These are phyloP conservation scores for Diaporthe batatas DNA, from an alignment of 2,329 filamentous ascomycete genomes.

Conservation along the genomic window DNA sequence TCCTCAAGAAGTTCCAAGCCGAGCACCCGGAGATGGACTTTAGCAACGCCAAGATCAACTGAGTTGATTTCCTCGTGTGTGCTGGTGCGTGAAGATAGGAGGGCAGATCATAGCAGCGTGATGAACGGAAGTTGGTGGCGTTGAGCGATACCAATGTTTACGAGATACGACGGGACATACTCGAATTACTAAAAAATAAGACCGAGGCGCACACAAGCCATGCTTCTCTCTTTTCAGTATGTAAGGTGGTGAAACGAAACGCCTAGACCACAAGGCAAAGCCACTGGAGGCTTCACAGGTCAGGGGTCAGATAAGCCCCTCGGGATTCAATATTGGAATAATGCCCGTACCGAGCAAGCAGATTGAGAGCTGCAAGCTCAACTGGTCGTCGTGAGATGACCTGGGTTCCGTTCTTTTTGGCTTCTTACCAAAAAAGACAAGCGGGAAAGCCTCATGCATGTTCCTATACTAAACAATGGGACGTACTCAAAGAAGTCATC, in stretches of 20 bases:
- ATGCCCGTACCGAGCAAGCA: slow-evolving; percentile 65
- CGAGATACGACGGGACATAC: slow-evolving; percentile 32
- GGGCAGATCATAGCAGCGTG: neutral
- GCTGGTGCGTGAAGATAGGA: slow-evolving; percentile 5
- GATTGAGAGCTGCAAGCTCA: slow-evolving; percentile 61
- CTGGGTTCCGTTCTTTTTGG: slow-evolving; percentile 55
- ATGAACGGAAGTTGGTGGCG: slow-evolving; percentile 1
- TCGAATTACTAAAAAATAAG: neutral
- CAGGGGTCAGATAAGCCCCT: slow-evolving; percentile 74
- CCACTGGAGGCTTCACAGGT: slow-evolving; percentile 47
- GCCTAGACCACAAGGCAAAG: slow-evolving; percentile 60
- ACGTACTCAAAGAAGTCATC: no score
- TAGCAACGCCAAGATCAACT: slow-evolving; percentile 76
- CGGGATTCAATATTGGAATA: slow-evolving; percentile 67
- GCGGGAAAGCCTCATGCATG: no score
- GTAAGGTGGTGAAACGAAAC: slow-evolving; percentile 75
- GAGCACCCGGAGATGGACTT: slow-evolving; percentile 83
- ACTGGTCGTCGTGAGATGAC: slow-evolving; percentile 62
- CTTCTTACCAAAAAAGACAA: neutral
- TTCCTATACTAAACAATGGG: no score
- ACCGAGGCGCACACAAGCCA: neutral
- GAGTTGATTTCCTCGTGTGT: slow-evolving; percentile 40
- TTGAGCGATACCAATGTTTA: slow-evolving; percentile 39
- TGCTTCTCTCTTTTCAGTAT: slow-evolving; percentile 49
- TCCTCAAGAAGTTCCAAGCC: slow-evolving; percentile 91